Evolutionary conservation across 805 yeast genomes (phyloP), one percentile per base, ranked within the genome.

Genomic region (Metschnikowia borealis): DNA sequence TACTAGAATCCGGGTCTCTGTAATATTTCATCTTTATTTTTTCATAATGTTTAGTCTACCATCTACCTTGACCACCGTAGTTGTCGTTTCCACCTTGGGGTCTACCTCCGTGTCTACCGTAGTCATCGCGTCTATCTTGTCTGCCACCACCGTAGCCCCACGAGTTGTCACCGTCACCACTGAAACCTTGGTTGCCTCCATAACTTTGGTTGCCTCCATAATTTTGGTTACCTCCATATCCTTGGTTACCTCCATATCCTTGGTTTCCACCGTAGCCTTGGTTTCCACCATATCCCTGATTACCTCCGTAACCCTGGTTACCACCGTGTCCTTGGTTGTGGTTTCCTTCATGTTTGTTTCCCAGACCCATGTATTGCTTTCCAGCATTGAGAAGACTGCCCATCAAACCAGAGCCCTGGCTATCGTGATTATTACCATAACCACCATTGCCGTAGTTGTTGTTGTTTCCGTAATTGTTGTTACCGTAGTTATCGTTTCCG

Each of bases 1-100:
- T 23, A 23, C 29, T 23, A 7, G 29, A 23, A 10, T 26, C 29
- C 29, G 8, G 29, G 8, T 26, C 11, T 26, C 13, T 26, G 29
- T 8, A 26, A 26, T 26, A 26, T 8, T 26, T 26, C 29, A 26
- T 26, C 5, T 26, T 26, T 8, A 26, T 8, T 8, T 26, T 26
- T 11, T 26, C 29, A 26, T 26, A 26, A 26, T 26, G 29, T 21
- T 21, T 5, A 14, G 26, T n/a, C 33, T 44, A 50, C 53, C 53
- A 50, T 42, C 53, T 50, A 8, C 51, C 49, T 26, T 36, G 50
- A 34, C 50, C 52, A 33, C 50, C 57, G 29, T 42, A 36, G 45
- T 43, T 39, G 47, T 43, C 44, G 18, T 20, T 40, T 33, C 48
- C 47, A 18, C 53, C 52, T 18, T 44, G 21, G 35, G 49, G 52